Percentiles rank a stretch among this genome's conserved stretches.
phyloP scores from a whole-genome alignment of 768 basidiomycete species.

The Psilocybe cyanescens region DNA sequence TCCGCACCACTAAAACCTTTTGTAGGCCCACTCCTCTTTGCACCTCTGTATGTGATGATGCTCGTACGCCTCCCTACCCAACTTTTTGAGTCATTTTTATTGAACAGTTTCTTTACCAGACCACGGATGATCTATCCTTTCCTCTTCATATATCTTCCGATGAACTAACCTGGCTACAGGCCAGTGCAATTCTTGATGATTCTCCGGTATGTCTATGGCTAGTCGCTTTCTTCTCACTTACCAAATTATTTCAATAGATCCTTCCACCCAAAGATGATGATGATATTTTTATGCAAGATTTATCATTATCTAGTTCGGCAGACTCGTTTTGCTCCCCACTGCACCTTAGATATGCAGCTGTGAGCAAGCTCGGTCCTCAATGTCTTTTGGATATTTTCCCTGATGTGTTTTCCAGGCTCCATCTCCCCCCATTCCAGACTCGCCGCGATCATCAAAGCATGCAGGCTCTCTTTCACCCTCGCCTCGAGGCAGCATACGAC shows the following conservation, averaged over 20 bases:
- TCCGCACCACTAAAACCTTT: conserved; percentile 19
- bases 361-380: conserved; percentile 2
- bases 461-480: conserved; percentile 27
- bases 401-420: conserved; percentile 13
- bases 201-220: conserved; percentile 18
- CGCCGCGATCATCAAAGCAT: conserved; percentile 17
- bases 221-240: not conserved
- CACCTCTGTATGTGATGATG: conserved; percentile 19
- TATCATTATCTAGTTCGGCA: conserved; percentile 12
- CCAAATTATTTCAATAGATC: conserved; percentile 11
- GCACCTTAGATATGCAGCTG: conserved; percentile 11
- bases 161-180: conserved; percentile 54
- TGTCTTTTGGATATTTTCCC: not conserved
- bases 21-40: conserved; percentile 18
- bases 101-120: conserved; percentile 18
- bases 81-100: conserved; percentile 5
- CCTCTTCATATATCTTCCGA: conserved; percentile 43
- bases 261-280: conserved; percentile 20
- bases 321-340: conserved; percentile 8
- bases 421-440: conserved; percentile 5
- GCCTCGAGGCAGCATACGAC: conserved; percentile 16
- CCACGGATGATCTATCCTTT: conserved; percentile 33
- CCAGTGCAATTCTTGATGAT: conserved; percentile 31
- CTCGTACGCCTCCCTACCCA: conserved; percentile 18
- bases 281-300: conserved; percentile 21